Base-by-base conservation (phyloP, 2,329 filamentous ascomycete species). In the Nigrospora oryzae region DNA sequence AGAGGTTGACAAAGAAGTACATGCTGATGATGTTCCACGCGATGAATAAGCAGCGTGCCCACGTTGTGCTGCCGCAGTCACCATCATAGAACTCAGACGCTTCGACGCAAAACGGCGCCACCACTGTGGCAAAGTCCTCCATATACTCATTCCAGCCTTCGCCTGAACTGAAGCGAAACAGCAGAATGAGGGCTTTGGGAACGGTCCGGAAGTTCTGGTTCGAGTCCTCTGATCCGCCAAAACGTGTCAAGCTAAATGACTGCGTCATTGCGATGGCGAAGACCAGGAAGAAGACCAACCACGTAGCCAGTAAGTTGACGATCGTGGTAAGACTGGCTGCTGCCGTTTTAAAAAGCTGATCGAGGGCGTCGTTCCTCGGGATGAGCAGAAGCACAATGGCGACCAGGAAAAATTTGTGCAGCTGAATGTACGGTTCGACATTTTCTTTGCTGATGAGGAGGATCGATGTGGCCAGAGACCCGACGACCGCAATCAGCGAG, bases 11-110 rank as follows among this genome's bases (percentile, higher is more conserved):
- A 59, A 98, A 98, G 58, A 98, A 95, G 68, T 98, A 98, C 93
- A 98, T 98, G 85, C 91, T 97, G 65, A 98, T 77, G 57, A 98
- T 91, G 70, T 98, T 98, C 93, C 93, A 98, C 5, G 85, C 81
- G 46, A 97, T 89, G 69, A 98, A 98, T 11, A 98, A 73, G 32
- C 83, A 80, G 42, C 89, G 77, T 8, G 93, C 89, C 89, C 93
- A 98, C 35, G 81, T 77, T 42, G 82, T 78, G 66, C 91, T 95
- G 47, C 93, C 93, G 59, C 93, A 98, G 65, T 98, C 94, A 56
- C 89, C 93, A 36, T 86, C 70, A 57, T 89, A 91, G 64, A 95
- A 96, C 35, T 75, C 75, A 1, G 69, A 58, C 33, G 75, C 75
- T 16, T 83, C 73, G 1, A 90, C 89, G 65, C 93, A 98, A 42